phyloP scores from a whole-genome alignment of 2,329 filamentous ascomycete species.

The Teratosphaeria destructans region DNA sequence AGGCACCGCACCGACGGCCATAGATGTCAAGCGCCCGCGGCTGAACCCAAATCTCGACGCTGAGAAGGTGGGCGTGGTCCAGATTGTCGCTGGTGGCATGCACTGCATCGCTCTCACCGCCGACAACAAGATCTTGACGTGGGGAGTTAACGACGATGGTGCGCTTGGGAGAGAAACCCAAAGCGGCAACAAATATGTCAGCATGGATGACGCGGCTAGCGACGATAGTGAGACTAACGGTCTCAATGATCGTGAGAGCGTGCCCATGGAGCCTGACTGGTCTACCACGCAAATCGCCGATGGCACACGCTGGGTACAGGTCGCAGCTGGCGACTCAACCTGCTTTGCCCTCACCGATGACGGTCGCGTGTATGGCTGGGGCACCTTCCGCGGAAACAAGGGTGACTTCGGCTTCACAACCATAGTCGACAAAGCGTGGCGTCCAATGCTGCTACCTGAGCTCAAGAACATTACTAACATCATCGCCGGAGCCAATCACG shows the following conservation, averaged over 20 bases:
- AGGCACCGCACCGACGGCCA: constrained; percentile 52
- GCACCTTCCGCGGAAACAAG: constrained; percentile 63
- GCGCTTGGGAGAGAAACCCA: constrained; percentile 65
- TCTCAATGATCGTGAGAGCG: constrained; percentile 60
- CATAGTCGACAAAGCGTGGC: constrained; percentile 40
- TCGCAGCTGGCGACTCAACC: constrained; percentile 63
- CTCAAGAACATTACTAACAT: constrained; percentile 57
- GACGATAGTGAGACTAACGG: constrained; percentile 46
- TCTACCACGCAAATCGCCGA: constrained; percentile 31
- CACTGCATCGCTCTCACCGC: constrained; percentile 66
- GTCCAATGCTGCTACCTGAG: constrained; percentile 46
- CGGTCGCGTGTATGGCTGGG: constrained; percentile 72
- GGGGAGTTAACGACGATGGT: constrained; percentile 80
- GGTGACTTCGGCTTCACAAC: constrained; percentile 54
- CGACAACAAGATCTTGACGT: constrained; percentile 72
- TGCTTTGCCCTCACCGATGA: constrained; percentile 66
- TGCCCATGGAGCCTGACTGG: constrained; percentile 38
- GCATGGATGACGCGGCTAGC: constrained; percentile 45
- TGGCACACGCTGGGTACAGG: constrained; percentile 53
- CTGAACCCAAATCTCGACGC: constrained; percentile 51
- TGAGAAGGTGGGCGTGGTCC: constrained; percentile 55
- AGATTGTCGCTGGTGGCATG: constrained; percentile 71
- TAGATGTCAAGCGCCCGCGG: constrained; percentile 66
- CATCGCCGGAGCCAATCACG: constrained; percentile 58
- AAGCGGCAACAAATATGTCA: constrained; percentile 47